phyloP scores from a whole-genome alignment of 2,329 filamentous ascomycete genomes.

The Xylaria sp. region DNA sequence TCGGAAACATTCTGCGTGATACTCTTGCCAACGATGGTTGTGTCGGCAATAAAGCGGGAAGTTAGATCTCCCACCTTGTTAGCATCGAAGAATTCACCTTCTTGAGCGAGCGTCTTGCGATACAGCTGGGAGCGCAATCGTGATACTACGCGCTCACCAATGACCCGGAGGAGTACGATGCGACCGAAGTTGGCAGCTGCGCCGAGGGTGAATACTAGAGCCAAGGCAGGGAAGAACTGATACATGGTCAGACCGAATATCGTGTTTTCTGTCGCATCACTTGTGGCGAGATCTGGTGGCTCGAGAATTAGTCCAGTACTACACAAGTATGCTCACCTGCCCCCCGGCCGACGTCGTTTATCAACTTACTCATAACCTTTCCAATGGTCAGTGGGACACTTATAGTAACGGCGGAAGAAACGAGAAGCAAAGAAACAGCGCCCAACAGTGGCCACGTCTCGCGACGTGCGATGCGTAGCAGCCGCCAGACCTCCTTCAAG shows the following conservation, averaged over 20 bases:
- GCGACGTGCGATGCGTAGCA: constrained; percentile 89
- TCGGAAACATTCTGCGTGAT: constrained; percentile 98
- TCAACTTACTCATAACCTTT: constrained; percentile 73
- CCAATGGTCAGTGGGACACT: constrained; percentile 97
- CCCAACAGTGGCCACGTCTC: constrained; percentile 81
- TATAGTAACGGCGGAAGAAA: constrained; percentile 95
- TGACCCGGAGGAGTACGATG: constrained; percentile 91
- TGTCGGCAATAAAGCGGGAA: constrained; percentile 93
- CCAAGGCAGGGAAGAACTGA: constrained; percentile 89
- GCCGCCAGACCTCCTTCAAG: constrained; percentile 80
- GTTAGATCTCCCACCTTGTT: constrained; percentile 97
- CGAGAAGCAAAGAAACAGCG: constrained; percentile 85
- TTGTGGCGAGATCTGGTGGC: constrained; percentile 78
- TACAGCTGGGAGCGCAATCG: constrained; percentile 90
- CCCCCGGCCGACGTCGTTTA: neutral
- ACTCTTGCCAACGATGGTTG: constrained; percentile 97
- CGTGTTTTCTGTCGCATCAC: constrained; percentile 71
- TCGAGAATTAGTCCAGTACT: constrained; percentile 24
- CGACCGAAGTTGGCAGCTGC: constrained; percentile 93
- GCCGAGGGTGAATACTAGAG: constrained; percentile 79
- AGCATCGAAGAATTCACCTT: constrained; percentile 98
- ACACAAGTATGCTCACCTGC: neutral
- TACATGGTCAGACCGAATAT: constrained; percentile 86
- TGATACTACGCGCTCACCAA: constrained; percentile 94
- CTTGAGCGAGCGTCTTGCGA: constrained; percentile 92